phyloP scores from a whole-genome alignment of 106 monocot species.

The Gastrodia elata region DNA sequence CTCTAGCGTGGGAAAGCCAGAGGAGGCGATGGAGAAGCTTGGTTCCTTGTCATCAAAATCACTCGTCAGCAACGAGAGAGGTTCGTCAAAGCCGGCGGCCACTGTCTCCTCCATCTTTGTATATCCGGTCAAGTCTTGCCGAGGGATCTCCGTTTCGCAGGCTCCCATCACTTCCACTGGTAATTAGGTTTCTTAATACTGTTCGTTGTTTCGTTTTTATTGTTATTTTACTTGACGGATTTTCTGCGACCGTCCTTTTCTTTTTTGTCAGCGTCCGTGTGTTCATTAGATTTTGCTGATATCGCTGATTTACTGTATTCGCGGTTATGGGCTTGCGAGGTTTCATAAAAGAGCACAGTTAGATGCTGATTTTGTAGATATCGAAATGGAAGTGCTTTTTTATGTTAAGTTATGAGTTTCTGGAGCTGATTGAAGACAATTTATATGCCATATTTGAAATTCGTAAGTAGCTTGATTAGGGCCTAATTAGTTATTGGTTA shows the following conservation, averaged over 20 bases:
- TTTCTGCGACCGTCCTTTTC: background rate
- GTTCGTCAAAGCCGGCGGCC: conserved; percentile 20
- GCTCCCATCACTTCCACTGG: conserved; percentile 67
- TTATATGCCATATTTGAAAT: no score
- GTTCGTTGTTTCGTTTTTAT: background rate
- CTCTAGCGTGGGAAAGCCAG: background rate
- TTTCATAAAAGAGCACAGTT: background rate
- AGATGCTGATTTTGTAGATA: no score
- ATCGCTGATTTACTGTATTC: background rate
- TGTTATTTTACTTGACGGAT: background rate
- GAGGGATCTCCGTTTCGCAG: conserved; percentile 70
- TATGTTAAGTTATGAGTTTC: background rate
- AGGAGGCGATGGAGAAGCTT: conserved; percentile 36
- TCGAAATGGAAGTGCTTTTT: no score
- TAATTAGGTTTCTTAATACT: conserved; percentile 12
- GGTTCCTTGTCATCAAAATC: conserved; percentile 21
- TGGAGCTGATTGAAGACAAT: background rate
- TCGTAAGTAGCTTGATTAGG: background rate
- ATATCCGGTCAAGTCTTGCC: conserved; percentile 91
- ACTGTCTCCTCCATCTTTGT: conserved; percentile 64
- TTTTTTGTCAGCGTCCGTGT: background rate
- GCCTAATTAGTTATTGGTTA: background rate
- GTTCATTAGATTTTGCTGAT: background rate
- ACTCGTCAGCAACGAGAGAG: conserved; percentile 10
- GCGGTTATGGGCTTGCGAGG: background rate